Evolutionary conservation across 2,329 filamentous ascomycete species (phyloP).

Genomic region (Endoconidiophora laricicola): DNA sequence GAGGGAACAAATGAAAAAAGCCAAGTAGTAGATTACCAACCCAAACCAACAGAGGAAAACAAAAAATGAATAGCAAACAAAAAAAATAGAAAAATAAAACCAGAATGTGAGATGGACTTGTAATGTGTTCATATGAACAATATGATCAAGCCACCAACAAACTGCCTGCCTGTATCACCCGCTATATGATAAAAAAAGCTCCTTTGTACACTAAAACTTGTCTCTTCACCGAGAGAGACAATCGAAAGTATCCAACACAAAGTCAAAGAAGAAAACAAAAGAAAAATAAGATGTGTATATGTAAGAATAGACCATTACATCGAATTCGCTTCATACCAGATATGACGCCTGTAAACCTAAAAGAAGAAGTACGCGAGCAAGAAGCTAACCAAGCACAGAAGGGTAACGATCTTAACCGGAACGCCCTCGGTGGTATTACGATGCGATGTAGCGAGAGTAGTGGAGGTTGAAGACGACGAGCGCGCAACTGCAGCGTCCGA

Average conservation of each 20-base stretch:
- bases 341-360: constrained; percentile 26
- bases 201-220: too few relatives aligned
- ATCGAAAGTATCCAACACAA: background rate
- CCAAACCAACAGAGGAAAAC: background rate
- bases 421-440: constrained; percentile 45
- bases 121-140: background rate
- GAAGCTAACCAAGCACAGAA: constrained; percentile 78
- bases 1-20: background rate
- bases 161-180: background rate
- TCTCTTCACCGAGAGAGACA: too few relatives aligned
- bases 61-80: background rate
- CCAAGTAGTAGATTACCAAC: background rate
- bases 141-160: background rate
- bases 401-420: constrained; percentile 68
- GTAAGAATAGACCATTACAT: constrained; percentile 9
- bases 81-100: constrained; percentile 1
- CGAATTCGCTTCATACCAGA: background rate
- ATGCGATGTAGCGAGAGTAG: constrained; percentile 5
- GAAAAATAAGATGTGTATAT: background rate
- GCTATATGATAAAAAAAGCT: too few relatives aligned
- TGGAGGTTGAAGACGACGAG: background rate
- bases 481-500: background rate
- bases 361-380: constrained; percentile 94
- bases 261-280: background rate
- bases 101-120: background rate